Percentiles rank a stretch among this genome's conserved stretches.
Conservation (phyloP, 2,329 filamentous ascomycete genomes). For the Talaromyces sp. region DNA sequence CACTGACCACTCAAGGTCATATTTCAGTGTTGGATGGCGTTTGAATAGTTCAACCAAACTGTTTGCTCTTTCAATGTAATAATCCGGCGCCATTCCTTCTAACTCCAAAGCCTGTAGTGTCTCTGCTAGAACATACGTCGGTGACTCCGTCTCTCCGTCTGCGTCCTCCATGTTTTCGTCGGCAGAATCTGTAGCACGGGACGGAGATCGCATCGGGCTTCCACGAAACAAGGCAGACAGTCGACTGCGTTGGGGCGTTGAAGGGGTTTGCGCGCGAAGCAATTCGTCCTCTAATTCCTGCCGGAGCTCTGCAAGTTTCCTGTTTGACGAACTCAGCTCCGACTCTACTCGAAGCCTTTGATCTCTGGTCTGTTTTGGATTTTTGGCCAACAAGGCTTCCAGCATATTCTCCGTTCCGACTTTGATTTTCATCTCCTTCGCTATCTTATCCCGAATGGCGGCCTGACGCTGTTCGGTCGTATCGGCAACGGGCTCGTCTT, state of each 20-base stretch:
- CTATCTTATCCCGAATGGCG: slow-evolving; percentile 74
- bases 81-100: slow-evolving; percentile 83
- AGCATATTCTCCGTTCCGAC: slow-evolving; percentile 96
- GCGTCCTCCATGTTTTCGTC: slow-evolving; percentile 49
- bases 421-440: slow-evolving; percentile 96
- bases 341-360: slow-evolving; percentile 74
- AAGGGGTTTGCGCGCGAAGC: slow-evolving; percentile 52
- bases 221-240: slow-evolving; percentile 55
- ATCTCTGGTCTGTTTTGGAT: slow-evolving; percentile 89
- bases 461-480: slow-evolving; percentile 70
- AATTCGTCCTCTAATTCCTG: slow-evolving; percentile 57
- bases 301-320: slow-evolving; percentile 58
- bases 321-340: slow-evolving; percentile 84
- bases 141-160: slow-evolving; percentile 70
- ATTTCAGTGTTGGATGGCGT: slow-evolving; percentile 85
- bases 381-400: slow-evolving; percentile 89
- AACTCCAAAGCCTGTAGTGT: slow-evolving; percentile 84
- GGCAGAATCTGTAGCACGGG: slow-evolving; percentile 34
- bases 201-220: slow-evolving; percentile 51
- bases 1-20: slow-evolving; percentile 91
- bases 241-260: slow-evolving; percentile 47
- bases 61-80: slow-evolving; percentile 91
- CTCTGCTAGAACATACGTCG: slow-evolving; percentile 85
- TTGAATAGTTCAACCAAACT: slow-evolving; percentile 95
- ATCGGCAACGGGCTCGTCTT: slow-evolving; percentile 51